phyloP scores from a whole-genome alignment of 352 stramenopile species.

The Elongisporangium anandrum region DNA sequence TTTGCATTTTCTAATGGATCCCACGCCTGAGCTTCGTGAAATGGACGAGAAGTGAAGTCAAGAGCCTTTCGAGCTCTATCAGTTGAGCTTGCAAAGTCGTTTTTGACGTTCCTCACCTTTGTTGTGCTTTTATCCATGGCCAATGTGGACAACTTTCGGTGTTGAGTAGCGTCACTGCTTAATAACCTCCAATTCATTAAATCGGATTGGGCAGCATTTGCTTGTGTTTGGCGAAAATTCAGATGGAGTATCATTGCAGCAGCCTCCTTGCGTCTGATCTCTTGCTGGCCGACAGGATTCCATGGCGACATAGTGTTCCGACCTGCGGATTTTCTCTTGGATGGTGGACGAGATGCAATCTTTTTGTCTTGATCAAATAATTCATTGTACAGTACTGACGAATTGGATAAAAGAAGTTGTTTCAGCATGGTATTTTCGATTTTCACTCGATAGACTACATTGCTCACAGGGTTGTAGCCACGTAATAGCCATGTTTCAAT shows the following conservation, averaged over 20 bases:
- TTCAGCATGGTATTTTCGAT: slow-evolving; percentile 39
- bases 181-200: slow-evolving; percentile 36
- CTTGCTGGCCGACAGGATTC: neutral
- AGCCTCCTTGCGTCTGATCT: slow-evolving; percentile 1
- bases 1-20: slow-evolving; percentile 80
- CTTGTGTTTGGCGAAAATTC: slow-evolving; percentile 19
- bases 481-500: slow-evolving; percentile 52
- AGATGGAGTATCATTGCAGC: slow-evolving; percentile 9
- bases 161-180: slow-evolving; percentile 29
- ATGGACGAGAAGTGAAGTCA: slow-evolving; percentile 45
- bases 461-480: slow-evolving; percentile 58
- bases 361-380: neutral
- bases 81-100: slow-evolving; percentile 19
- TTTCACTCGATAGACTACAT: slow-evolving; percentile 41
- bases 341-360: neutral
- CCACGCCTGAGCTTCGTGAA: slow-evolving; percentile 67
- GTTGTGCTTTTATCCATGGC: slow-evolving; percentile 17
- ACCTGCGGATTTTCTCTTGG: neutral
- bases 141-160: slow-evolving; percentile 24
- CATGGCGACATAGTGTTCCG: neutral
- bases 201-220: slow-evolving; percentile 12
- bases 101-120: slow-evolving; percentile 14
- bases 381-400: neutral
- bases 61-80: slow-evolving; percentile 37
- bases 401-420: slow-evolving; percentile 28